These are phyloP conservation scores for Plicaturopsis crispa DNA, from an alignment of 768 basidiomycete species.

Conservation along the genomic window DNA sequence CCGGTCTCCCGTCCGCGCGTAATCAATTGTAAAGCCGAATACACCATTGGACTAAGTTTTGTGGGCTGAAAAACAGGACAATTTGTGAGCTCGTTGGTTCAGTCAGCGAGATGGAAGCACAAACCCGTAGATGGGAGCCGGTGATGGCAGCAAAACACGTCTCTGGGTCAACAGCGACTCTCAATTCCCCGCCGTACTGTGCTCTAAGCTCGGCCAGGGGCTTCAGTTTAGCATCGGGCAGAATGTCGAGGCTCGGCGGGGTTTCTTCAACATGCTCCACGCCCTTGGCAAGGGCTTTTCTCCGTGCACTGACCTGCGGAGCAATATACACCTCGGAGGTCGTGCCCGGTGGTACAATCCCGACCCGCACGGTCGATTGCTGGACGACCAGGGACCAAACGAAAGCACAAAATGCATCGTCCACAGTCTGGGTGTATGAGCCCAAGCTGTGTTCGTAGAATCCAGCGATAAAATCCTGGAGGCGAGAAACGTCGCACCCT, in stretches of 20 bases:
- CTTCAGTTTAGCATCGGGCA: constrained; percentile 47
- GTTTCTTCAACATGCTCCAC: constrained; percentile 35
- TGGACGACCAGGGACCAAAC: constrained; percentile 76
- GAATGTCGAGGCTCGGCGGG: constrained; percentile 39
- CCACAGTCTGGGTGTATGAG: constrained; percentile 45
- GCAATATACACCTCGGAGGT: constrained; percentile 72
- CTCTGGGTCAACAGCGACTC: constrained; percentile 71
- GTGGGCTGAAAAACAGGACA: constrained; percentile 41
- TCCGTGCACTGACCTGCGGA: constrained; percentile 60
- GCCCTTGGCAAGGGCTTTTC: constrained; percentile 55
- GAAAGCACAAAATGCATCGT: constrained; percentile 72
- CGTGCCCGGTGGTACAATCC: constrained; percentile 50
- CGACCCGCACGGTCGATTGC: constrained; percentile 72
- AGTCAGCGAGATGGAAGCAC: constrained; percentile 15
- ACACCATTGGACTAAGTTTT: constrained; percentile 81
- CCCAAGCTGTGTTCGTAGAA: constrained; percentile 48
- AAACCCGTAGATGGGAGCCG: constrained; percentile 76
- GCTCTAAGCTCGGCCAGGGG: constrained; percentile 48
- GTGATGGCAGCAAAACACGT: constrained; percentile 74
- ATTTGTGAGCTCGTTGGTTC: constrained; percentile 5
- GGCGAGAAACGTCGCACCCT: constrained; percentile 73
- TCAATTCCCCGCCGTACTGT: constrained; percentile 53
- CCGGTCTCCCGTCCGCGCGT: constrained; percentile 76
- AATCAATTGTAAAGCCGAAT: constrained; percentile 75
- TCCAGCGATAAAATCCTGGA: constrained; percentile 60